phyloP scores from a whole-genome alignment of 2,329 filamentous ascomycete species.

The Diaporthe sp. region DNA sequence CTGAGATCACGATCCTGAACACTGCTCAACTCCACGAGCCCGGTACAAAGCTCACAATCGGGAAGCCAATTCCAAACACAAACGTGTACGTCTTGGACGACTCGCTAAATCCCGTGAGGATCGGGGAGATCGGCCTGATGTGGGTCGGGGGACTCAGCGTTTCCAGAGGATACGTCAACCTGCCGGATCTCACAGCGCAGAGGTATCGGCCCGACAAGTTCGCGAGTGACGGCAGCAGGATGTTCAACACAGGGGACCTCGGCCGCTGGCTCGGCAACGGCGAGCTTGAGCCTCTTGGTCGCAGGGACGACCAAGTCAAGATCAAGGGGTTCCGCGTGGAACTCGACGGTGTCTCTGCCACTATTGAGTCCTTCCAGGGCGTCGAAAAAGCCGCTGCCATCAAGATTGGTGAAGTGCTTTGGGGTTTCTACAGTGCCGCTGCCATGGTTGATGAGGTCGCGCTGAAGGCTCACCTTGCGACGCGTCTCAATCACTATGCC shows the following conservation, averaged over 20 bases:
- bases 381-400: slow-evolving; percentile 64
- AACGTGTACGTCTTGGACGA: slow-evolving; percentile 68
- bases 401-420: slow-evolving; percentile 62
- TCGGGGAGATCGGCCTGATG: slow-evolving; percentile 66
- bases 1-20: slow-evolving; percentile 72
- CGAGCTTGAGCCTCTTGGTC: slow-evolving; percentile 67
- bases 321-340: slow-evolving; percentile 75
- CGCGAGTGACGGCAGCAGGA: slow-evolving; percentile 63
- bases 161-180: slow-evolving; percentile 68
- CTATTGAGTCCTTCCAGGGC: slow-evolving; percentile 60
- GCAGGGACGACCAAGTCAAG: slow-evolving; percentile 74
- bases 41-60: slow-evolving; percentile 65
- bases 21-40: slow-evolving; percentile 65
- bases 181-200: slow-evolving; percentile 63
- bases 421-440: slow-evolving; percentile 63
- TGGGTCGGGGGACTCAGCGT: slow-evolving; percentile 71
- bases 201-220: slow-evolving; percentile 67
- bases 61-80: slow-evolving; percentile 69
- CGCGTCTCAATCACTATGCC: slow-evolving; percentile 68
- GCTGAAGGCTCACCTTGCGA: slow-evolving; percentile 57
- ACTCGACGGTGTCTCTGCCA: slow-evolving; percentile 69
- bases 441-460: slow-evolving; percentile 51
- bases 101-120: slow-evolving; percentile 57
- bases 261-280: slow-evolving; percentile 68
- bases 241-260: slow-evolving; percentile 74